Evolutionary conservation across 306 rosid genomes (phyloP), one percentile per base, ranked within the genome.

Genomic region (Mimosa bimucronata): DNA sequence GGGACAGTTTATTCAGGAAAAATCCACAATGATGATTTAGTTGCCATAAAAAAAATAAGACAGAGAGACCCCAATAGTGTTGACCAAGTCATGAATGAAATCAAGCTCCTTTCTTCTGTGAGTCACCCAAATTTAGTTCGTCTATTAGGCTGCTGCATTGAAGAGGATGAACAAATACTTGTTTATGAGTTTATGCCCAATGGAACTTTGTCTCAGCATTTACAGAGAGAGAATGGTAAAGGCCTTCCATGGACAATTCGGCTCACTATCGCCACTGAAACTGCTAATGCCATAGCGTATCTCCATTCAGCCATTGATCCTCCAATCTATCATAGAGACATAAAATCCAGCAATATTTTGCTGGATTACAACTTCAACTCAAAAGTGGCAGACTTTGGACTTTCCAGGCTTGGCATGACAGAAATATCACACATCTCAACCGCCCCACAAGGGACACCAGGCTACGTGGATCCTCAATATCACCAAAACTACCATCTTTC

Each of bases 381-480:
- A 25, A 95, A 95, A 84, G 95, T 95, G 57, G 99, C 99, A 57
- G 99, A 95, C 87, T 95, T 95, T 50, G 99, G 99, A 37, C 99
- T 95, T 80, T 95, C 99, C 52, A 86, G 99, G 82, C 93, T 95
- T 21, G 99, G 98, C n/a, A 62, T 95, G 88, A 83, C 80, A 5
- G 99, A 93, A 88, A 81, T 81, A 44, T 95, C 99, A 16, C 94
- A 93, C 81, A 84, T 95, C 85, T 95, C 99, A 29, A 95, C 99
- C 2, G 97, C 98, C 25, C 99, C 99, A 23, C 99, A 95, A 76
- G 99, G 99, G 45, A 95, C 99, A 76, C 99, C 99, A 0, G 99
- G 99, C 67, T 95, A 95, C 65, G 94, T 95, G 11, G 99, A 95
- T 79, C 99, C 98, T n/a, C 96, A 95, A 53, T 95, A 95, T 85